These are phyloP conservation scores for Neoscytalidium dimidiatum DNA, from an alignment of 2,329 filamentous ascomycete species.

Conservation along the genomic window DNA sequence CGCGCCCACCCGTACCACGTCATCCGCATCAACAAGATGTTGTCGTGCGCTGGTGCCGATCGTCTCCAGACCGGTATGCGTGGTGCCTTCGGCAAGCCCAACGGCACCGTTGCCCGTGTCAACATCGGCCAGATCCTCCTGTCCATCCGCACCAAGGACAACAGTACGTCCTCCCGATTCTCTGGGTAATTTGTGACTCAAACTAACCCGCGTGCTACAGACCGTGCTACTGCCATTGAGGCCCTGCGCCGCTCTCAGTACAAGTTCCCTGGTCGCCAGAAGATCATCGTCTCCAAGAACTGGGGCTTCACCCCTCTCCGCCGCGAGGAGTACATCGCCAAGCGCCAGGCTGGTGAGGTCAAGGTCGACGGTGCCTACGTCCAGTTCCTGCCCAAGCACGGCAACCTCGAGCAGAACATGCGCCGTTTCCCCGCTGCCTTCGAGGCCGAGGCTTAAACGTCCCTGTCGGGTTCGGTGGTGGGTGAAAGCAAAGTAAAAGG, in stretches of 20 bases:
- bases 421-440: constrained; percentile 94
- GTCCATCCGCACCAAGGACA: constrained; percentile 94
- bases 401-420: constrained; percentile 82
- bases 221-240: constrained; percentile 93
- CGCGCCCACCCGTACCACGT: constrained; percentile 99
- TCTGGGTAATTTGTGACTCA: not conserved
- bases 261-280: constrained; percentile 99
- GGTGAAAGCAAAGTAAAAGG: constrained; percentile 13
- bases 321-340: constrained; percentile 95
- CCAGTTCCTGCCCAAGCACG: constrained; percentile 97
- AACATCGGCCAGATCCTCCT: constrained; percentile 99
- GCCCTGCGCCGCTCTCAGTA: constrained; percentile 98
- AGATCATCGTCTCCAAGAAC: constrained; percentile 99
- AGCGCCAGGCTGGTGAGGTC: constrained; percentile 90
- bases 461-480: not conserved
- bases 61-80: constrained; percentile 99
- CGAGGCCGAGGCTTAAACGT: constrained; percentile 42
- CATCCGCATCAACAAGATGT: constrained; percentile 99
- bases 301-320: constrained; percentile 99
- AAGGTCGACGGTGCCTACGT: constrained; percentile 99
- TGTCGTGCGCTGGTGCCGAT: constrained; percentile 99
- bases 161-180: constrained; percentile 32
- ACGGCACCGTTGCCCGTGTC: constrained; percentile 98
- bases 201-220: not conserved
- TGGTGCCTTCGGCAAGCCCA: constrained; percentile 99